phyloP scores from a whole-genome alignment of 495 filamentous ascomycete genomes.

The Trichoderma asperelloides region DNA sequence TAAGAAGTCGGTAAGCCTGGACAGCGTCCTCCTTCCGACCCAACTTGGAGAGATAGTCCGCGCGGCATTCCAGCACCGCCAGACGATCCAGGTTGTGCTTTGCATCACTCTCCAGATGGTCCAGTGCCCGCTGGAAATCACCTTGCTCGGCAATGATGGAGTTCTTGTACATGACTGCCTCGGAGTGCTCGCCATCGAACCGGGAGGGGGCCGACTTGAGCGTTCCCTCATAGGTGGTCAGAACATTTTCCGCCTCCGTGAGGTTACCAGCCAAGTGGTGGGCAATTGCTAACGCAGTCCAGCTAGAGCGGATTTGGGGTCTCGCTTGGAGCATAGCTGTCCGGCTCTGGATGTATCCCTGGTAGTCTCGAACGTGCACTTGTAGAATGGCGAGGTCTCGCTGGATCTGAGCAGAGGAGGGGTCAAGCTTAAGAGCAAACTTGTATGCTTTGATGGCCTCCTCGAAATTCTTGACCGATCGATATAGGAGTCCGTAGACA shows the following conservation, averaged over 20 bases:
- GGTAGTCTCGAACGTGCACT: conserved; percentile 93
- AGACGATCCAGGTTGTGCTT: conserved; percentile 76
- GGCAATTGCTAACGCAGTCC: conserved; percentile 90
- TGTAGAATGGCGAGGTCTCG: conserved; percentile 88
- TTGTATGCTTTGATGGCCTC: conserved; percentile 99
- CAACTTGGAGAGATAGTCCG: conserved; percentile 74
- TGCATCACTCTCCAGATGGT: conserved; percentile 70
- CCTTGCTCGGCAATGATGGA: conserved; percentile 82
- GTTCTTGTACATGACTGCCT: conserved; percentile 94
- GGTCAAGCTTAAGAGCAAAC: conserved; percentile 83
- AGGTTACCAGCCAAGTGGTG: conserved; percentile 83
- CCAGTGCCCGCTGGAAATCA: conserved; percentile 68
- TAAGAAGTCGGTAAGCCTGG: conserved; percentile 66
- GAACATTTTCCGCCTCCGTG: conserved; percentile 76
- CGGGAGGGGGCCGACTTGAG: conserved; percentile 66
- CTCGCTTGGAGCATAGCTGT: conserved; percentile 73
- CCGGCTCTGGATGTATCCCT: conserved; percentile 83
- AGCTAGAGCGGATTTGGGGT: conserved; percentile 76
- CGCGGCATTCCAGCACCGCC: conserved; percentile 82
- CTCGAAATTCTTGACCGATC: conserved; percentile 91
- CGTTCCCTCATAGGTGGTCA: conserved; percentile 88
- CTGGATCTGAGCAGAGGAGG: conserved; percentile 87
- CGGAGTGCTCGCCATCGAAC: conserved; percentile 83
- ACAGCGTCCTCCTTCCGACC: conserved; percentile 72
- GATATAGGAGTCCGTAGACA: conserved; percentile 93